Conservation (phyloP, 208 protist genomes). For the Leishmania major region DNA sequence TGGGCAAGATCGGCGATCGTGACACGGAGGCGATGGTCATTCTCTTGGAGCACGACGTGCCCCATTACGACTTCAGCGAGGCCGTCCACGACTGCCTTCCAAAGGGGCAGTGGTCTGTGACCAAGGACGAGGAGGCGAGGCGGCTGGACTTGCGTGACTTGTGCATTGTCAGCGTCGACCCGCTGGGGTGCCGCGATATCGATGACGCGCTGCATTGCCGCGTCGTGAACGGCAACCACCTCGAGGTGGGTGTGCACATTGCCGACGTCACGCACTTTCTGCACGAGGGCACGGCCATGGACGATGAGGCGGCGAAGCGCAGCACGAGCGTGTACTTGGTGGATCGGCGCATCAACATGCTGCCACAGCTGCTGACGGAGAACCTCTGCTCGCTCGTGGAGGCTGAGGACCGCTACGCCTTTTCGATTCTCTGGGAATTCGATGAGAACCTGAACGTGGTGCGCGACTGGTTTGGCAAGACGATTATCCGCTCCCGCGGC, state of each 20-base stretch:
- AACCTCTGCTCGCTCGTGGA: conserved; percentile 95
- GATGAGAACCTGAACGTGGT: conserved; percentile 86
- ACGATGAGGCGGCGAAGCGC: conserved; percentile 94
- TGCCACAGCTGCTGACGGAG: conserved; percentile 95
- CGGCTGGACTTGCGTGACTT: conserved; percentile 90
- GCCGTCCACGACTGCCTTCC: conserved; percentile 91
- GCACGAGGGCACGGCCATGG: conserved; percentile 89
- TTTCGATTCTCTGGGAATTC: conserved; percentile 95
- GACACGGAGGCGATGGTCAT: conserved; percentile 95
- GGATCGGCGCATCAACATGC: conserved; percentile 97
- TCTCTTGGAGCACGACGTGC: conserved; percentile 94
- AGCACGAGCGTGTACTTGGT: conserved; percentile 97
- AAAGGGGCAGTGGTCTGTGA: conserved; percentile 86
- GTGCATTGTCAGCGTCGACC: conserved; percentile 95
- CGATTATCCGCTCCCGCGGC: conserved; percentile 92
- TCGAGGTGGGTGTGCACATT: conserved; percentile 98
- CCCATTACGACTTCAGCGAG: conserved; percentile 91
- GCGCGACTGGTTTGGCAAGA: conserved; percentile 91
- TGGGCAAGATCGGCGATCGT: conserved; percentile 94
- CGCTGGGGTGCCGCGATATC: conserved; percentile 93
- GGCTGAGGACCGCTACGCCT: conserved; percentile 92
- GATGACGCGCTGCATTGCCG: conserved; percentile 90
- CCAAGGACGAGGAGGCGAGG: conserved; percentile 61
- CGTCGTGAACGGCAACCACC: conserved; percentile 76
- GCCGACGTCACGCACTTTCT: conserved; percentile 98